Percentiles rank a stretch among this genome's conserved stretches.
phyloP scores from a whole-genome alignment of 768 basidiomycete genomes.

The Calocera viscosa region DNA sequence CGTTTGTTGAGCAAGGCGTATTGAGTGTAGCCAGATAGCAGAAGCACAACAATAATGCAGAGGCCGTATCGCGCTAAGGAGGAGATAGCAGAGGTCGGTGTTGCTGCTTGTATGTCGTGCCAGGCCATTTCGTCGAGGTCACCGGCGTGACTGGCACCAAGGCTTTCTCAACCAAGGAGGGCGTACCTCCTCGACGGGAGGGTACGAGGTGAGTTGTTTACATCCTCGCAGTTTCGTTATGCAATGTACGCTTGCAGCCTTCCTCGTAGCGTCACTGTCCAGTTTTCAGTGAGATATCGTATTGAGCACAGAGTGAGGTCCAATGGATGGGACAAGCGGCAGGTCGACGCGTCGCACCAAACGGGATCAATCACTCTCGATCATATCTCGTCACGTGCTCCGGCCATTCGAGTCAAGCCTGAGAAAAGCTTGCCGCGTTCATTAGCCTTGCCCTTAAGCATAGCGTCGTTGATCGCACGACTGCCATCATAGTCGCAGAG shows the following conservation, averaged over 20 bases:
- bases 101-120: neutral
- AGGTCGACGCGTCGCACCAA: neutral
- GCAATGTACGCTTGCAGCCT: neutral
- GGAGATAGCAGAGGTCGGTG: neutral
- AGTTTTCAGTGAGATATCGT: neutral
- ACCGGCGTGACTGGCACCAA: too few relatives aligned
- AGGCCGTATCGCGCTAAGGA: neutral
- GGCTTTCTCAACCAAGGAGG: too few relatives aligned
- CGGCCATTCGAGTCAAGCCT: too few relatives aligned
- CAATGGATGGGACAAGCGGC: neutral
- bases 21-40: neutral
- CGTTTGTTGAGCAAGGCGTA: neutral
- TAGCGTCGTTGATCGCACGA: too few relatives aligned
- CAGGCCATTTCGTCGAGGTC: neutral
- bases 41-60: neutral
- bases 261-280: neutral
- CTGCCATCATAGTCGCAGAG: too few relatives aligned
- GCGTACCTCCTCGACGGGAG: neutral
- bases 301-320: neutral
- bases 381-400: too few relatives aligned
- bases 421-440: too few relatives aligned
- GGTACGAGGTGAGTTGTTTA: neutral
- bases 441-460: too few relatives aligned
- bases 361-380: too few relatives aligned
- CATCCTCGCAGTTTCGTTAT: neutral